Conservation (phyloP, 768 basidiomycete genomes). For the Guyanaporus albipodus region DNA sequence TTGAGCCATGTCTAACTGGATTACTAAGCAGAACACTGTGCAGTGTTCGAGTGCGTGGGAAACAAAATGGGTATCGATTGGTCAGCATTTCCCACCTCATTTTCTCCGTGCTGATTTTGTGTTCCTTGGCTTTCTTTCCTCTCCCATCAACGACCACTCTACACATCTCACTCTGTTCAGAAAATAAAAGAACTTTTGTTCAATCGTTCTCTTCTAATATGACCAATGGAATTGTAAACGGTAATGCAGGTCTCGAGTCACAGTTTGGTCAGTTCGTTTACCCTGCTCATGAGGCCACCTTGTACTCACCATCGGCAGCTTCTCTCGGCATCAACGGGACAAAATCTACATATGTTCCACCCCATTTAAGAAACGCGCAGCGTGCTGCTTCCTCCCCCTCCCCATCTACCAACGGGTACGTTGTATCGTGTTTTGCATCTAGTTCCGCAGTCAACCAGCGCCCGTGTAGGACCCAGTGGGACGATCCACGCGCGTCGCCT, state of each 20-base stretch:
- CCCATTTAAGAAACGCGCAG: conserved; percentile 82
- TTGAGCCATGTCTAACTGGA: conserved; percentile 37
- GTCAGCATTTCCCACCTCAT: conserved; percentile 28
- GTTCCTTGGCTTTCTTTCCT: conserved; percentile 20
- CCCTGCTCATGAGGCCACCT: not conserved
- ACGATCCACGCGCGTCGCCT: conserved; percentile 69
- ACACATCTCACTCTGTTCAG: conserved; percentile 18
- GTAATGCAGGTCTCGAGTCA: conserved; percentile 64
- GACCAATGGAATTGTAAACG: conserved; percentile 91
- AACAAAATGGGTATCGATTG: conserved; percentile 1
- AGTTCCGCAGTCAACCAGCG: conserved; percentile 16
- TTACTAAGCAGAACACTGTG: conserved; percentile 4
- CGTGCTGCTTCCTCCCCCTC: conserved; percentile 66
- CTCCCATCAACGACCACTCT: conserved; percentile 25
- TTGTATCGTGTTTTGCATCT: conserved; percentile 13
- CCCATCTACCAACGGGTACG: conserved; percentile 49
- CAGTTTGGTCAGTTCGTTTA: conserved; percentile 56
- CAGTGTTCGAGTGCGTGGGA: conserved; percentile 12
- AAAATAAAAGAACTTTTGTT: conserved; percentile 26
- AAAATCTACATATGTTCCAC: conserved; percentile 84
- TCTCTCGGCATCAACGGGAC: conserved; percentile 67
- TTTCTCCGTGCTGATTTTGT: conserved; percentile 23
- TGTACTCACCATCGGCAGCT: conserved; percentile 38
- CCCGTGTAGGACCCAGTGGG: conserved; percentile 60
- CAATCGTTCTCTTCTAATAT: conserved; percentile 53